These are phyloP conservation scores for Citrus maxima DNA, from an alignment of 345 rosid species.

Conservation along the genomic window DNA sequence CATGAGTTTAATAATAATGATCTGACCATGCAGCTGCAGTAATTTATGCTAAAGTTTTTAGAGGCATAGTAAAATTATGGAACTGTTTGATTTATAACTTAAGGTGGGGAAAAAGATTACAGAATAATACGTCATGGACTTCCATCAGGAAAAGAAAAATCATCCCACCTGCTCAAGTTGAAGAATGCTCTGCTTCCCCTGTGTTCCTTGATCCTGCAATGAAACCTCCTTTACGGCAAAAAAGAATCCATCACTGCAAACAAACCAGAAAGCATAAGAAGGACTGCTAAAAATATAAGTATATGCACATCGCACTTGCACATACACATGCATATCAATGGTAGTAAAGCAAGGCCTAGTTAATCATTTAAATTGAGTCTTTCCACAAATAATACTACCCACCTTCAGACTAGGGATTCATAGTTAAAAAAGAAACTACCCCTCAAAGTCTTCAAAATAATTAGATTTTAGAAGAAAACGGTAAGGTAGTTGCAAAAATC, in stretches of 20 bases:
- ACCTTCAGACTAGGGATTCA: neutral
- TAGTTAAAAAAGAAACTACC: neutral
- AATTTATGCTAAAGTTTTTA: neutral
- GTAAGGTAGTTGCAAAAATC: no score
- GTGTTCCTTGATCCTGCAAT: slow-evolving; percentile 71
- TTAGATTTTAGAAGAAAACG: neutral
- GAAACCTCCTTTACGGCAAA: slow-evolving; percentile 93
- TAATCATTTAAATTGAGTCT: neutral
- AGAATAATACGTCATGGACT: neutral
- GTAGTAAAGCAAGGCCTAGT: neutral
- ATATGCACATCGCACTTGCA: neutral
- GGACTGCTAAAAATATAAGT: neutral
- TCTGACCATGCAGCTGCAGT: neutral
- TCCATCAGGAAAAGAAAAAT: neutral
- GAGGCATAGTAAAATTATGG: neutral
- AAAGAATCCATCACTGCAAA: slow-evolving; percentile 72
- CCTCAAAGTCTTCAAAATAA: neutral
- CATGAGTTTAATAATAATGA: neutral
- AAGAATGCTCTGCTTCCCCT: slow-evolving; percentile 61
- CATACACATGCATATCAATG: neutral
- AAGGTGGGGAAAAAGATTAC: neutral
- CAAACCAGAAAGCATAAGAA: neutral
- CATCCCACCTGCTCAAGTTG: slow-evolving; percentile 75
- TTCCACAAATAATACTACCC: neutral
- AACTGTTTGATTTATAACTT: neutral